Conservation (phyloP, 2,329 filamentous ascomycete genomes). For the Basipetospora chlamydospora region DNA sequence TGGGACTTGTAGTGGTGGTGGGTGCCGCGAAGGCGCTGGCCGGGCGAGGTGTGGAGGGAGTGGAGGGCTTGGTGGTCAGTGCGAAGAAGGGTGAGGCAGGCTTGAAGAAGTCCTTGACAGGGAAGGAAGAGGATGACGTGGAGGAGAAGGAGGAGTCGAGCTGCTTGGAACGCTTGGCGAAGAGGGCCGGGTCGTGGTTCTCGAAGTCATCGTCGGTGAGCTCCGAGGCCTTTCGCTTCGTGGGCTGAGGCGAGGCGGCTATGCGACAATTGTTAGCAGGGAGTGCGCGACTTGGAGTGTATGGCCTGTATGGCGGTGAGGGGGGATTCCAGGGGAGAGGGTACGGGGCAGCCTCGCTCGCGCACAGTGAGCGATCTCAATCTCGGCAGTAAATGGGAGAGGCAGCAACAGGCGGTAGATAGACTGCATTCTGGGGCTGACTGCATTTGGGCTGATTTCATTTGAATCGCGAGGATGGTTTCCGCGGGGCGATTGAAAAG, state of each 20-base stretch:
- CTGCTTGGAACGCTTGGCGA: conserved; percentile 45
- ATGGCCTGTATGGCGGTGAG: not conserved
- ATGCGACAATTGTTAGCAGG: conserved; percentile 14
- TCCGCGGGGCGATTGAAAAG: too few species aligned
- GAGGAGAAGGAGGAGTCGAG: conserved; percentile 21
- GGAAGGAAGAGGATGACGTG: too few species aligned
- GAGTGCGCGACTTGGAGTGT: not conserved
- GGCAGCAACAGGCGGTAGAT: too few species aligned
- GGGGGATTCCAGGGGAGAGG: not conserved
- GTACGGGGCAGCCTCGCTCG: too few species aligned
- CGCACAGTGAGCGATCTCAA: too few species aligned
- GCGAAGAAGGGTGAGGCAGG: conserved; percentile 24
- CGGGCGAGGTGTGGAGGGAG: too few species aligned
- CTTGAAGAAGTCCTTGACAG: conserved; percentile 34
- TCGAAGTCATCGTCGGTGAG: conserved; percentile 35
- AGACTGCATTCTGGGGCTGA: too few species aligned
- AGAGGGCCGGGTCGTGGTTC: conserved; percentile 44
- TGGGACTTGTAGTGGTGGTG: conserved; percentile 17
- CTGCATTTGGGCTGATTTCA: too few species aligned
- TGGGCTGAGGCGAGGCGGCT: conserved; percentile 17
- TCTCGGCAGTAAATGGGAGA: too few species aligned
- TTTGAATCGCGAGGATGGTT: too few species aligned
- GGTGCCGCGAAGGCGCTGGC: conserved; percentile 8
- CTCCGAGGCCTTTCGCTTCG: conserved; percentile 44
- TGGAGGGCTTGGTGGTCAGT: conserved; percentile 27